Evolutionary conservation across 768 basidiomycete species (phyloP), one percentile per base, ranked within the genome.

Genomic region (Podaxis pistillaris): DNA sequence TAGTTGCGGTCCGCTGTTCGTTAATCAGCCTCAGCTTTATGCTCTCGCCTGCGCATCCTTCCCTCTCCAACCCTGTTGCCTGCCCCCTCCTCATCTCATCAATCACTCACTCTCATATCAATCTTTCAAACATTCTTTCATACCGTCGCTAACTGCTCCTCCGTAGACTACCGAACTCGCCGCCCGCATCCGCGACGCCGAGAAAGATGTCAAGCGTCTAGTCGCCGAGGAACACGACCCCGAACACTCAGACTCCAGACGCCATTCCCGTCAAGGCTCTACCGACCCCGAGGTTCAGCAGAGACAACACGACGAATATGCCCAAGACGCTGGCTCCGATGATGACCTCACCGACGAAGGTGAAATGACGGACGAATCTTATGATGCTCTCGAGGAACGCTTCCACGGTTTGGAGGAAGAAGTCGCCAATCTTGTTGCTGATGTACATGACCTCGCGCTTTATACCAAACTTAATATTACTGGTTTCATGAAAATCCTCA

Each of bases 381-480:
- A 84, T 52, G 90, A 90, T 66, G 87, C 88, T 41, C 78, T 94
- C 11, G 95, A 97, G 69, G 93, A 93, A 55, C 82, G 88, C 22
- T 99, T 97, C 73, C 87, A 90, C 64, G 83, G 81, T 15, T 78
- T 98, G 19, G 94, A 98, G 75, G 96, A 97, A 70, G 94, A 96
- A 71, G 93, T 98, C 19, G 96, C 96, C 0, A 91, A 86, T 46
- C 85, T 99, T 49, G 96, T 99, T 17, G 96, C 96, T 0, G 91
- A 93, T 66, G 91, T 93, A 11, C 93, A 95, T 67, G 93, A 94
- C 73, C 82, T 96, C 44, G 94, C 95, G 1, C 79, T 98, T 33
- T 84, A 96, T 72, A 96, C 96, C 2, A 98, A 98, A 73, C 85
- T 98, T 59, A 98, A 98, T 73, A 95, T 98, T 70, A 98, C 97